phyloP scores from a whole-genome alignment of 2,329 filamentous ascomycete species.

The Metarhizium rileyi region DNA sequence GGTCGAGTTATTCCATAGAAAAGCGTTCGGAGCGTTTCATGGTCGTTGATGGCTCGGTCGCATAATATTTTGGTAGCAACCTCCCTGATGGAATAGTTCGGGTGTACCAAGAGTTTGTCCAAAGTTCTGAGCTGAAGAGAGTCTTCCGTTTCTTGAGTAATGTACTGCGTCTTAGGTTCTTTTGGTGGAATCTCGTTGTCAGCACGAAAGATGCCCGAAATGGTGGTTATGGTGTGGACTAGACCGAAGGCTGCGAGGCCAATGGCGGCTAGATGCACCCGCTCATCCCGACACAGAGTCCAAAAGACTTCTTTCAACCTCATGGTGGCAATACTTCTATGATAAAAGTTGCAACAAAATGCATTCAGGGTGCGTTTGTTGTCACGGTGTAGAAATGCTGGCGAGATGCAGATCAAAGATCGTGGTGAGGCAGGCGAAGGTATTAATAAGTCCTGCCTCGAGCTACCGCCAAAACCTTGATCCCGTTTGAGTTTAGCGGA shows the following conservation, averaged over 20 bases:
- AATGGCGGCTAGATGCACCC: constrained; percentile 42
- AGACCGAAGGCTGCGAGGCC: constrained; percentile 50
- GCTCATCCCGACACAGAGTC: constrained; percentile 36
- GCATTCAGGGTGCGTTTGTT: neutral
- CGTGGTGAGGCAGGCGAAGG: neutral
- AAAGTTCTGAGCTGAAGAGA: constrained; percentile 57
- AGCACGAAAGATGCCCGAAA: constrained; percentile 50
- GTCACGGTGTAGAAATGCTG: neutral
- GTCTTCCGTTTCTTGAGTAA: constrained; percentile 67
- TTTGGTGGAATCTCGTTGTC: constrained; percentile 56
- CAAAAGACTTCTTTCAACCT: constrained; percentile 21
- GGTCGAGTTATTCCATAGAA: constrained; percentile 48
- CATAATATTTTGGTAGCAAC: constrained; percentile 52
- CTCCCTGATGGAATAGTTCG: constrained; percentile 63
- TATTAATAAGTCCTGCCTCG: constrained; percentile 10
- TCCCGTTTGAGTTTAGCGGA: constrained; percentile 2
- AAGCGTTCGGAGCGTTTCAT: constrained; percentile 36
- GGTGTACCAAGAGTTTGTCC: constrained; percentile 56
- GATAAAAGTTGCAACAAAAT: neutral
- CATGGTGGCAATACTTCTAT: constrained; percentile 22
- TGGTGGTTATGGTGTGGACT: constrained; percentile 44
- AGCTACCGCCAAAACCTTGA: constrained; percentile 12
- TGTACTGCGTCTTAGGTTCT: constrained; percentile 60
- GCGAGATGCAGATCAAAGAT: neutral
- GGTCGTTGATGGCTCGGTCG: constrained; percentile 50